Conservation (phyloP, 495 filamentous ascomycete species). For the Hypomontagnella submonticulosa region DNA sequence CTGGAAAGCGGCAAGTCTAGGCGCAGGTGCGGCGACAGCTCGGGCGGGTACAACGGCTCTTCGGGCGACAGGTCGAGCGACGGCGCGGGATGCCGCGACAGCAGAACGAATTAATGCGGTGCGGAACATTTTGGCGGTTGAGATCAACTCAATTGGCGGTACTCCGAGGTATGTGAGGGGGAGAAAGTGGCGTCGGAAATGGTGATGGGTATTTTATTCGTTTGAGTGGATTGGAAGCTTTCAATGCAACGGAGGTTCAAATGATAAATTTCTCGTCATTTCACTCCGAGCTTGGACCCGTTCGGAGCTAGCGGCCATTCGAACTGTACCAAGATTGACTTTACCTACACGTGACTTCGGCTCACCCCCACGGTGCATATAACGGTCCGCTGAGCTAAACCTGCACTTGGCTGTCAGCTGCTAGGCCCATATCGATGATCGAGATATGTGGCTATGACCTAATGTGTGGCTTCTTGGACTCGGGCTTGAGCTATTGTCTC, state of each 20-base stretch:
- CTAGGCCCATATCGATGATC: constrained; percentile 8
- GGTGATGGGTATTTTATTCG: constrained; percentile 3
- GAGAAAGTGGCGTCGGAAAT: constrained; percentile 8
- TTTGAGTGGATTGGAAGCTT: constrained; percentile 21
- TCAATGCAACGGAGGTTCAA: constrained; percentile 13
- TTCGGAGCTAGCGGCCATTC: constrained; percentile 42
- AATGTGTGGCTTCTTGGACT: constrained; percentile 25
- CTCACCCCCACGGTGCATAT: neutral
- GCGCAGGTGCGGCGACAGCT: constrained; percentile 65
- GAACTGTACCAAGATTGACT: neutral
- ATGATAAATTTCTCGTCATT: constrained; percentile 47
- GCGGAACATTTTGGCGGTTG: constrained; percentile 78
- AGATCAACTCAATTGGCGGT: constrained; percentile 38
- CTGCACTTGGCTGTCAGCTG: constrained; percentile 3
- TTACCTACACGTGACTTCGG: constrained; percentile 9
- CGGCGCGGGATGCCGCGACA: constrained; percentile 61
- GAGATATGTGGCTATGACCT: constrained; percentile 33
- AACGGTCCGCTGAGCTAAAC: neutral
- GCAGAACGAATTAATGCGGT: constrained; percentile 77
- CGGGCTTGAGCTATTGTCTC: constrained; percentile 10
- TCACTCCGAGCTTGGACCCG: constrained; percentile 37
- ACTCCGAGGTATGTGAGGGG: neutral
- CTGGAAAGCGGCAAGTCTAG: constrained; percentile 64
- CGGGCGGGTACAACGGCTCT: constrained; percentile 61
- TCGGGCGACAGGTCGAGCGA: constrained; percentile 67